Evolutionary conservation across 2,329 filamentous ascomycete species (phyloP), one percentile per base, ranked within the genome.

Genomic region (Calonectria montana): DNA sequence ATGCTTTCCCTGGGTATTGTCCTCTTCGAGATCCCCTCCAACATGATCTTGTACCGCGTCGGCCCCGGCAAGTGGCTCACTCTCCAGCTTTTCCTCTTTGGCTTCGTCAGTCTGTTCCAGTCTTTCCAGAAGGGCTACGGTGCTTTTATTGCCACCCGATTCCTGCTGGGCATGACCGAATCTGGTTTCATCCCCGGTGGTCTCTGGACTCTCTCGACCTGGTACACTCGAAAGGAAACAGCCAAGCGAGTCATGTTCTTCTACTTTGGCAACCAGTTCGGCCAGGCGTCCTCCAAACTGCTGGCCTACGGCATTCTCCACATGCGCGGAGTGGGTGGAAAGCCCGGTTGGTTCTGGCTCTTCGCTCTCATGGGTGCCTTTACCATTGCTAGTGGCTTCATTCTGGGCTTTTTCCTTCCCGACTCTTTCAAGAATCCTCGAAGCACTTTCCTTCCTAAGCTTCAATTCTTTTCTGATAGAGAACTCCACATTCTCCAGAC

Each of bases 281-380:
- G 87, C 6, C 80, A 82, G 23, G 82, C 81, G 1, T 81, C 78
- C 0, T 80, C 79, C 0, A 80, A 81, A 69, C 81, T 88, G 3
- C 75, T 87, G 3, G 86, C 86, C 1, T 87, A 83, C 43, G 85
- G 83, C 2, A 86, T 88, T 41, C 82, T 91, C 27, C 86, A 87
- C 67, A 85, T 91, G 82, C 80, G 83, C 8, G 88, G 87, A 1
- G 83, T 86, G 1, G 83, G 81, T 1, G 86, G 85, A 8, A 81
- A 86, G 66, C 77, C 86, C 0, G 88, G 89, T n/a, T 91, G 88
- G 88, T 87, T 88, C 74, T 91, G 89, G 88, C 82, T 90, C 2
- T 90, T 90, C 74, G 78, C 82, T 13, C 80, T 90, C 31, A 88
- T 89, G 83, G 88, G 88, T 0, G 77, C 82, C 16, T 89, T 90